A percentile compares a stretch with the other conserved stretches of the same genome.
Evolutionary conservation across 805 yeast genomes (phyloP).

Genomic region (Crinitomyces ghanaensis): DNA sequence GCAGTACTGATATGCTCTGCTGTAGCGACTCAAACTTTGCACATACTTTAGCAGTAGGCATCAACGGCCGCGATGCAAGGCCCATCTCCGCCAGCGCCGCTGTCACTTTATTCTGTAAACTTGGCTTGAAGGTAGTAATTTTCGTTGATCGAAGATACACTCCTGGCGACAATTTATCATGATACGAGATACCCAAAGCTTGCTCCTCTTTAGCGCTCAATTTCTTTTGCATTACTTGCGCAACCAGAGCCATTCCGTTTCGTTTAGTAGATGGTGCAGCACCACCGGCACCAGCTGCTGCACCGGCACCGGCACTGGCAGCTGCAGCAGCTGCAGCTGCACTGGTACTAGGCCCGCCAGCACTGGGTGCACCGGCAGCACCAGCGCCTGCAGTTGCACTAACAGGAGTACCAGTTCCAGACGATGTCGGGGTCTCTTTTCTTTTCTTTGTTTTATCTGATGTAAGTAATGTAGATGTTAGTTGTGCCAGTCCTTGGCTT

Average conservation of each 20-base stretch:
- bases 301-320: constrained; percentile 3
- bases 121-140: constrained; percentile 68
- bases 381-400: constrained; percentile 8
- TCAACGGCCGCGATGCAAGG: constrained; percentile 68
- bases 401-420: constrained; percentile 25
- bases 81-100: constrained; percentile 67
- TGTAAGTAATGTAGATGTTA: constrained; percentile 67
- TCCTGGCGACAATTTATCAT: constrained; percentile 51
- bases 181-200: constrained; percentile 72
- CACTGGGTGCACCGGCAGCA: constrained; percentile 10
- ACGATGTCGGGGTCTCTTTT: constrained; percentile 21
- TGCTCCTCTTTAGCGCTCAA: constrained; percentile 71
- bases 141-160: constrained; percentile 72
- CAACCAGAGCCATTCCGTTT: constrained; percentile 15
- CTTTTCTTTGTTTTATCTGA: constrained; percentile 44
- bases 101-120: constrained; percentile 49
- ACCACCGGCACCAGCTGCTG: constrained; percentile 12
- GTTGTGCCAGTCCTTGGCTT: constrained; percentile 80
- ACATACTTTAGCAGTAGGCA: constrained; percentile 76
- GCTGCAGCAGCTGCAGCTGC: constrained; percentile 6
- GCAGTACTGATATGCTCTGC: constrained; percentile 53
- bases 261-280: constrained; percentile 2
- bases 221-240: constrained; percentile 33
- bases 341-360: constrained; percentile 9
- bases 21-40: constrained; percentile 65